phyloP scores from a whole-genome alignment of 768 basidiomycete genomes.

The Phaffia tasmanica region DNA sequence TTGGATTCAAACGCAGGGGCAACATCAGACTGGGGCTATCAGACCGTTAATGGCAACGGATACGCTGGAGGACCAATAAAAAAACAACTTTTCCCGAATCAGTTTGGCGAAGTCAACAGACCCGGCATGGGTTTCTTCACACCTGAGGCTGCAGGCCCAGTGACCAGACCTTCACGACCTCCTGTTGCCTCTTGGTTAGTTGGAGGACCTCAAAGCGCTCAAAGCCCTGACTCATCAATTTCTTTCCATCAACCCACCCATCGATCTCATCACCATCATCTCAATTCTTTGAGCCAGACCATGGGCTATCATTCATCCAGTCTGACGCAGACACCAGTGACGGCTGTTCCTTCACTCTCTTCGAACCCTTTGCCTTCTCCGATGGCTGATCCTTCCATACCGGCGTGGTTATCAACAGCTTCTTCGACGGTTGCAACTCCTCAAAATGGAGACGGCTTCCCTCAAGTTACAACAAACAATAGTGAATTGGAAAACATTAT shows the following conservation, averaged over 20 bases:
- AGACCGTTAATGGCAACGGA: too few relatives aligned
- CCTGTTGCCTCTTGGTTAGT: constrained; percentile 2
- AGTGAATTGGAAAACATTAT: too few relatives aligned
- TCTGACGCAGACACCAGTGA: neutral
- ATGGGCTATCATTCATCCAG: neutral
- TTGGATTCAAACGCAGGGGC: neutral
- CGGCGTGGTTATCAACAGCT: constrained; percentile 1
- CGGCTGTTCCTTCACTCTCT: neutral
- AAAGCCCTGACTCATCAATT: neutral
- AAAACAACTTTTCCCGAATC: too few relatives aligned
- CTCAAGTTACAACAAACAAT: too few relatives aligned
- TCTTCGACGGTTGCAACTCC: neutral
- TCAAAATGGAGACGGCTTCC: neutral
- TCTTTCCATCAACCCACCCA: constrained; percentile 3
- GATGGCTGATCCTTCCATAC: neutral
- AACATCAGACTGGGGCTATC: too few relatives aligned
- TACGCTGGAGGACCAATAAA: too few relatives aligned
- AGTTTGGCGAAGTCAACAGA: too few relatives aligned
- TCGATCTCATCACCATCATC: constrained; percentile 5
- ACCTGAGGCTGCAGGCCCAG: constrained; percentile 1
- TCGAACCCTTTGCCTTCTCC: constrained; percentile 2
- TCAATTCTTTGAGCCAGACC: neutral
- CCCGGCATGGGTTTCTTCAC: constrained; percentile 17
- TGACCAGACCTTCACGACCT: neutral
- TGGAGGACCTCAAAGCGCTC: neutral